These are phyloP conservation scores for Fusarium sp. DNA, from an alignment of 2,329 filamentous ascomycete species.

Conservation along the genomic window DNA sequence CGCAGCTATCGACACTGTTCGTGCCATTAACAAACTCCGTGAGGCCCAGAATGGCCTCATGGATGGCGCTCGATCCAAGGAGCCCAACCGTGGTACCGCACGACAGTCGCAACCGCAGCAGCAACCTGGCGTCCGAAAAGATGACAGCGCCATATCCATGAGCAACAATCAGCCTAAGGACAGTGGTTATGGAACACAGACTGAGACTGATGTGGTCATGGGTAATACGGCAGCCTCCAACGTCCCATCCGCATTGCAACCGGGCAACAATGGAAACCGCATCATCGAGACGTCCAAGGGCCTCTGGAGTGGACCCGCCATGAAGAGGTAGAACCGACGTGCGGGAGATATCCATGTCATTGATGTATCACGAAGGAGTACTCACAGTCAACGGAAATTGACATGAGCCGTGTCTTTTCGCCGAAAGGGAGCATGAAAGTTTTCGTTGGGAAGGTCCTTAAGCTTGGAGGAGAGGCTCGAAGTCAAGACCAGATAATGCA, in stretches of 20 bases:
- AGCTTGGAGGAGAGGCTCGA: neutral
- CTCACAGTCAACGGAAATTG: neutral
- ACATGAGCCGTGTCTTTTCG: neutral
- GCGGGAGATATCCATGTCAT: neutral
- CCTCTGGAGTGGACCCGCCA: conserved; percentile 59
- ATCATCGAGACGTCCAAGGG: conserved; percentile 70
- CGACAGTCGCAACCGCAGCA: conserved; percentile 24
- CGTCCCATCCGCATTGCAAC: conserved; percentile 61
- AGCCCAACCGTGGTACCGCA: conserved; percentile 54
- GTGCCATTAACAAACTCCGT: conserved; percentile 74
- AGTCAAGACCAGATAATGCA: neutral
- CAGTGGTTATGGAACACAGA: conserved; percentile 59
- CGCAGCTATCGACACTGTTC: conserved; percentile 73
- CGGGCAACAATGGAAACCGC: conserved; percentile 62
- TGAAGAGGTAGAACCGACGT: conserved; percentile 38
- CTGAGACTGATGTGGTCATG: conserved; percentile 55
- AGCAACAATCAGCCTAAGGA: conserved; percentile 50
- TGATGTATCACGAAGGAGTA: neutral
- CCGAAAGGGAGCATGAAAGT: neutral
- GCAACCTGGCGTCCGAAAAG: conserved; percentile 46
- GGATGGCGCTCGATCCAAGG: conserved; percentile 64
- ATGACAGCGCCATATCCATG: conserved; percentile 56
- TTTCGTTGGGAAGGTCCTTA: neutral
- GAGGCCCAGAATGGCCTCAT: conserved; percentile 68
- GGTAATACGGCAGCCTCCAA: conserved; percentile 50